These are phyloP conservation scores for Hypoxylon sp. DNA, from an alignment of 2,329 filamentous ascomycete genomes.

Conservation along the genomic window DNA sequence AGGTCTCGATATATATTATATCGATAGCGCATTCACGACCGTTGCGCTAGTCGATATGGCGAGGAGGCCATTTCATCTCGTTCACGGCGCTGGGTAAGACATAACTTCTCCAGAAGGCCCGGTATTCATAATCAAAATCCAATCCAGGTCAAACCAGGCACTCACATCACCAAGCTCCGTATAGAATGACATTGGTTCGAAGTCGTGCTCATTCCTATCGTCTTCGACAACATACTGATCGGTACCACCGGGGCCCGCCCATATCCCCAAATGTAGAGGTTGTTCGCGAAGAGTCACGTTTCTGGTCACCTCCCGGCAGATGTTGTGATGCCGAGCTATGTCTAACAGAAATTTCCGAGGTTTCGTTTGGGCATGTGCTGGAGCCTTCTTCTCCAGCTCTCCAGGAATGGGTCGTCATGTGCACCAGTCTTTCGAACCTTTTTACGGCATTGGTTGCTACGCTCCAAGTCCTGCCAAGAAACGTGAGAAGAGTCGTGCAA, in stretches of 20 bases:
- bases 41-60: background rate
- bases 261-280: background rate
- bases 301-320: background rate
- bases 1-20: background rate
- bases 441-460: slow-evolving; percentile 56
- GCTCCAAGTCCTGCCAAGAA: slow-evolving; percentile 46
- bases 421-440: slow-evolving; percentile 48
- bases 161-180: slow-evolving; percentile 48
- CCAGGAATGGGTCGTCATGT: slow-evolving; percentile 28
- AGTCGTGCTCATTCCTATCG: slow-evolving; percentile 21
- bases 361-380: background rate
- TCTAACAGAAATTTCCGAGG: background rate
- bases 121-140: slow-evolving; percentile 37
- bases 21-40: background rate
- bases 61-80: background rate
- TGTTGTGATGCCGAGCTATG: background rate
- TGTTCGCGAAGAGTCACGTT: background rate
- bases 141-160: slow-evolving; percentile 49
- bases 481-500: slow-evolving; percentile 42
- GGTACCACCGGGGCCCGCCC: background rate
- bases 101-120: slow-evolving; percentile 27
- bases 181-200: slow-evolving; percentile 37
- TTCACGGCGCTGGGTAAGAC: slow-evolving; percentile 15
- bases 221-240: slow-evolving; percentile 1
- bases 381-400: slow-evolving; percentile 19